Evolutionary conservation across 1,139 yeast species (phyloP).

Genomic region (Candida glucosophila): DNA sequence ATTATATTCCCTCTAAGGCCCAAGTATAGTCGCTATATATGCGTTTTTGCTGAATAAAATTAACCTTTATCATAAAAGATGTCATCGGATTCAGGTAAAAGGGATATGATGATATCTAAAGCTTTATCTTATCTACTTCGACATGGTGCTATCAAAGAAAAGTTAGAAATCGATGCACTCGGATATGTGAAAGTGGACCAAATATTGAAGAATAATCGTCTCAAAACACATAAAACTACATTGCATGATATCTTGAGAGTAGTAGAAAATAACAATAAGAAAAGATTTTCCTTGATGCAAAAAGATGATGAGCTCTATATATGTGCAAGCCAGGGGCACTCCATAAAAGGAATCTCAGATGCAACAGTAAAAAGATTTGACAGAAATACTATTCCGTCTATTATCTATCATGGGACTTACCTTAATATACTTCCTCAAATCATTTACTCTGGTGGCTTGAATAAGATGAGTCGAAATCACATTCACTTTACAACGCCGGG

Average conservation of each 20-base stretch:
- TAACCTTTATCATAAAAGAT: too few species aligned
- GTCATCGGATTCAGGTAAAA: slow-evolving; percentile 14
- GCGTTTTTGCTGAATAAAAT: too few species aligned
- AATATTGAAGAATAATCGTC: slow-evolving; percentile 47
- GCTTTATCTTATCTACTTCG: slow-evolving; percentile 68
- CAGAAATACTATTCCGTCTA: slow-evolving; percentile 13
- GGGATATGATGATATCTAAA: slow-evolving; percentile 59
- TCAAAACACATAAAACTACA: slow-evolving; percentile 49
- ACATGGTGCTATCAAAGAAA: slow-evolving; percentile 76
- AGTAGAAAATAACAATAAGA: slow-evolving; percentile 60
- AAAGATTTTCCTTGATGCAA: slow-evolving; percentile 45
- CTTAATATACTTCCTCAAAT: slow-evolving; percentile 41
- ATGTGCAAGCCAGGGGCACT: slow-evolving; percentile 93
- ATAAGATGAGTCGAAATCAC: slow-evolving; percentile 70
- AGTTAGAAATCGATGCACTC: slow-evolving; percentile 48
- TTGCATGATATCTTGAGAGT: slow-evolving; percentile 50
- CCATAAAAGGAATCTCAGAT: slow-evolving; percentile 40
- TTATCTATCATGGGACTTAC: slow-evolving; percentile 77
- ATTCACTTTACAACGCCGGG: slow-evolving; percentile 53
- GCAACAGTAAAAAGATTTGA: slow-evolving; percentile 25
- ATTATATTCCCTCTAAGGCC: too few species aligned
- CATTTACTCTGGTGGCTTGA: slow-evolving; percentile 47
- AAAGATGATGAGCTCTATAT: slow-evolving; percentile 27
- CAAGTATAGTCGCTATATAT: too few species aligned
- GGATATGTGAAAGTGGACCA: slow-evolving; percentile 58